Conservation (phyloP, 345 rosid species). For the Isatis tinctoria region DNA sequence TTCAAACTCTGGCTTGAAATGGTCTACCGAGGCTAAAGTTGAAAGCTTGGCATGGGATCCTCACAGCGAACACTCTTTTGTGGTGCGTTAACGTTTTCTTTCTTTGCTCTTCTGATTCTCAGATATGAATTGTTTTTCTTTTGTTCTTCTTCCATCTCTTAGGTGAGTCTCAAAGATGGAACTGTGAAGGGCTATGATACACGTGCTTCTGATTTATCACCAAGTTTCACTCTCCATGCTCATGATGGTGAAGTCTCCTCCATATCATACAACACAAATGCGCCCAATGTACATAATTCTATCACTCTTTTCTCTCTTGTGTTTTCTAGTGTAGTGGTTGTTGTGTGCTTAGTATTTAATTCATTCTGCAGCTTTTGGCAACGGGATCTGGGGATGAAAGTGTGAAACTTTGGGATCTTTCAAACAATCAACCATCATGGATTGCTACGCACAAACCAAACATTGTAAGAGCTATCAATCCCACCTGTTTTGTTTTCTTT, state of each 20-base stretch:
- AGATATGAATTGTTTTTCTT: background rate
- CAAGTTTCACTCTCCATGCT: slow-evolving; percentile 69
- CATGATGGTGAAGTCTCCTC: slow-evolving; percentile 56
- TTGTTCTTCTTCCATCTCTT: slow-evolving; percentile 7
- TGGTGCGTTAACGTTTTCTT: slow-evolving; percentile 45
- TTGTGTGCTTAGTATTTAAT: background rate
- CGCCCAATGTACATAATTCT: slow-evolving; percentile 39
- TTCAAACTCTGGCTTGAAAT: slow-evolving; percentile 61
- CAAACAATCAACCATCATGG: slow-evolving; percentile 73
- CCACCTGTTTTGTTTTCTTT: background rate
- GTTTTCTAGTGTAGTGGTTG: background rate
- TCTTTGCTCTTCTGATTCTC: background rate
- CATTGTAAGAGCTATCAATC: slow-evolving; percentile 41
- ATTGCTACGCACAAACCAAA: slow-evolving; percentile 53
- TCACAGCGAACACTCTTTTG: slow-evolving; percentile 69
- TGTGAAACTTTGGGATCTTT: slow-evolving; percentile 83
- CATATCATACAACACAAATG: slow-evolving; percentile 53
- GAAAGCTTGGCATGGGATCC: slow-evolving; percentile 93
- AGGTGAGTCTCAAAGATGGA: slow-evolving; percentile 86
- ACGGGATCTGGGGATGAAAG: slow-evolving; percentile 44
- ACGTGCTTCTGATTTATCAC: slow-evolving; percentile 42
- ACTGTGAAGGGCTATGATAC: slow-evolving; percentile 64
- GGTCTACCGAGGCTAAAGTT: slow-evolving; percentile 55
- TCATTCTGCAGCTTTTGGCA: slow-evolving; percentile 45
- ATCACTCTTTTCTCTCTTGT: background rate